Evolutionary conservation across 495 filamentous ascomycete genomes (phyloP).

Genomic region (Hamigera avellanea): DNA sequence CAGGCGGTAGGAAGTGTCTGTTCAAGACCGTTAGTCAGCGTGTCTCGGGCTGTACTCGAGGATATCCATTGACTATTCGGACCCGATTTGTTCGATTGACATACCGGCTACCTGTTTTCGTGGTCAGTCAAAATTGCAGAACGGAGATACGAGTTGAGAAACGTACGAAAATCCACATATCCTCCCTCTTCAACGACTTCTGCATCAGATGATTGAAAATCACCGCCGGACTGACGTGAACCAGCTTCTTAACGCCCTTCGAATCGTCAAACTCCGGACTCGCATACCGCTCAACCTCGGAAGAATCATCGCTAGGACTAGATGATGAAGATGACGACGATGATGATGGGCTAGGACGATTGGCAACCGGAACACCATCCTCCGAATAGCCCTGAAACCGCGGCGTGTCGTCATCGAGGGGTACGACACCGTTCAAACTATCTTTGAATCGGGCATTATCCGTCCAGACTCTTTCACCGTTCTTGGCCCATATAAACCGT

Average conservation of each 20-base stretch:
- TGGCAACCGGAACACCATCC: slow-evolving; percentile 1
- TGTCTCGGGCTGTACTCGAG: too few relatives aligned
- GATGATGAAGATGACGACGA: slow-evolving; percentile 3
- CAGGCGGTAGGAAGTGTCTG: slow-evolving; percentile 71
- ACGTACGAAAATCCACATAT: slow-evolving; percentile 80
- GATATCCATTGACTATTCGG: too few relatives aligned
- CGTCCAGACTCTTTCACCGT: slow-evolving; percentile 64
- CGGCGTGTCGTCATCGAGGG: slow-evolving; percentile 46
- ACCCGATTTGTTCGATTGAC: too few relatives aligned
- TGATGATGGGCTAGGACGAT: slow-evolving; percentile 2
- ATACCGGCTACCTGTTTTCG: too few relatives aligned
- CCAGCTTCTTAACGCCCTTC: slow-evolving; percentile 50
- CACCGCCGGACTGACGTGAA: slow-evolving; percentile 53
- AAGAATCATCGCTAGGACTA: slow-evolving; percentile 4
- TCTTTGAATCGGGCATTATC: slow-evolving; percentile 59
- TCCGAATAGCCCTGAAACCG: slow-evolving; percentile 20
- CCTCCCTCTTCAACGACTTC: slow-evolving; percentile 59
- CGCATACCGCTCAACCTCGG: slow-evolving; percentile 36
- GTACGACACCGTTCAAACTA: slow-evolving; percentile 66
- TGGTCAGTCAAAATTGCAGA: too few relatives aligned
- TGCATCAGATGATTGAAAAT: slow-evolving; percentile 63
- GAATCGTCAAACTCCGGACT: slow-evolving; percentile 41
- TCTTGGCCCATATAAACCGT: slow-evolving; percentile 68
- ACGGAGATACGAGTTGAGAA: too few relatives aligned
- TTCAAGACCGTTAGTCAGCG: not conserved